These are phyloP conservation scores for Pseudogymnoascus destructans DNA, from an alignment of 2,329 filamentous ascomycete species.

Conservation along the genomic window DNA sequence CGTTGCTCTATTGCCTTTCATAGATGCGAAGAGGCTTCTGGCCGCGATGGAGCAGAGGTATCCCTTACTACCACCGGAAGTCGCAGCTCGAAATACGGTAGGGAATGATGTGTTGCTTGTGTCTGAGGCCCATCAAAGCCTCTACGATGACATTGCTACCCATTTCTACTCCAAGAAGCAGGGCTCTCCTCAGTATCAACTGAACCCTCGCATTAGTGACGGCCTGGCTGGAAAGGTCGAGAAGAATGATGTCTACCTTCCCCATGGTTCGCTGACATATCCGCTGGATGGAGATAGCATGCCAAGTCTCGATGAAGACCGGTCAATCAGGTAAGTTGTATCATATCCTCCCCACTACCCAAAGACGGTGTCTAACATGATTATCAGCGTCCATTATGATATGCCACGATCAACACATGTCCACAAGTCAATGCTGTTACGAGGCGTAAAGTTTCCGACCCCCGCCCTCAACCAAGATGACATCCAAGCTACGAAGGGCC, in stretches of 20 bases:
- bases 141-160: constrained; percentile 73
- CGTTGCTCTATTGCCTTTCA: constrained; percentile 85
- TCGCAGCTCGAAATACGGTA: constrained; percentile 62
- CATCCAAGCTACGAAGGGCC: constrained; percentile 56
- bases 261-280: constrained; percentile 68
- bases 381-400: constrained; percentile 63
- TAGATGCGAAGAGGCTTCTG: constrained; percentile 79
- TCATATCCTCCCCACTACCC: neutral
- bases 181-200: constrained; percentile 48
- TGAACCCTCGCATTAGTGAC: constrained; percentile 63
- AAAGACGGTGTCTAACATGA: constrained; percentile 17
- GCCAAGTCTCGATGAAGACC: constrained; percentile 71
- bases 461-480: constrained; percentile 64
- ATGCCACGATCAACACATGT: constrained; percentile 59
- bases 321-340: constrained; percentile 61
- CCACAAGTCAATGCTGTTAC: constrained; percentile 90
- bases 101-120: constrained; percentile 75
- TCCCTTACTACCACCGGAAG: constrained; percentile 62
- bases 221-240: constrained; percentile 69
- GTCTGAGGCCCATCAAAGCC: constrained; percentile 61
- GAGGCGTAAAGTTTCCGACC: constrained; percentile 61
- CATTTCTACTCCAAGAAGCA: constrained; percentile 91
- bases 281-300: constrained; percentile 60
- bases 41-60: constrained; percentile 74
- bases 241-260: constrained; percentile 73